phyloP scores from a whole-genome alignment of 208 protist species.

The Jaenimonas drosophilae region DNA sequence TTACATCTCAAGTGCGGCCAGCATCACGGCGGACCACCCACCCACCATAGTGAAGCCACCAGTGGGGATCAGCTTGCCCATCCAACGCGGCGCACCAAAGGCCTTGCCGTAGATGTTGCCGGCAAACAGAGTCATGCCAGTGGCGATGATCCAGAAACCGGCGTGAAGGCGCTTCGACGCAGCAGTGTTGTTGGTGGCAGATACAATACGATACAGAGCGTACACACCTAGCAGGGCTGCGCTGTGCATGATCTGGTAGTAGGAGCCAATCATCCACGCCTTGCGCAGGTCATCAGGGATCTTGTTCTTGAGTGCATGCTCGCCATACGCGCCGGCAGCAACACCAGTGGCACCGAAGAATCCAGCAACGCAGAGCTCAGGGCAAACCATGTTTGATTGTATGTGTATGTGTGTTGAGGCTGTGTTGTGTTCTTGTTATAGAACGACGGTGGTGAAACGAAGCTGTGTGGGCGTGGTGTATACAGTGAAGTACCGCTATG shows the following conservation, averaged over 20 bases:
- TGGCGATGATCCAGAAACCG: slow-evolving; percentile 13
- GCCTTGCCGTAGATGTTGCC: slow-evolving; percentile 29
- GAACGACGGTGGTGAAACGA: no score
- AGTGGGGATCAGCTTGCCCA: slow-evolving; percentile 16
- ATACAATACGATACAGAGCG: no score
- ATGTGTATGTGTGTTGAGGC: no score
- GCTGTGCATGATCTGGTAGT: slow-evolving; percentile 30
- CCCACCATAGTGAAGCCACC: slow-evolving; percentile 33
- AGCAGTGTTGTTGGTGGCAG: slow-evolving; percentile 5
- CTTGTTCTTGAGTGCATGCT: slow-evolving; percentile 19
- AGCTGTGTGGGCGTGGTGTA: no score
- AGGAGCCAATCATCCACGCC: slow-evolving; percentile 14
- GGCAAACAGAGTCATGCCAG: slow-evolving; percentile 23
- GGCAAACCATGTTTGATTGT: no score
- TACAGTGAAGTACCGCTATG: no score
- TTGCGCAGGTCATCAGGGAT: slow-evolving; percentile 9
- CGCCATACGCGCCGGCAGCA: slow-evolving; percentile 22
- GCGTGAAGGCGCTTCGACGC: slow-evolving; percentile 9
- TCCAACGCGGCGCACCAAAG: slow-evolving; percentile 12
- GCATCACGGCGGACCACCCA: slow-evolving; percentile 20
- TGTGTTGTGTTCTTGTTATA: no score
- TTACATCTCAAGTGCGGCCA: no score
- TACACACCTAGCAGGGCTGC: no score
- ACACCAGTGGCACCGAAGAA: slow-evolving; percentile 24
- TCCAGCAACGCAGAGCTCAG: slow-evolving; percentile 12